A percentile compares a stretch with the other conserved stretches of the same genome.
phyloP scores from a whole-genome alignment of 495 filamentous ascomycete genomes.

The Penicillium herquei region DNA sequence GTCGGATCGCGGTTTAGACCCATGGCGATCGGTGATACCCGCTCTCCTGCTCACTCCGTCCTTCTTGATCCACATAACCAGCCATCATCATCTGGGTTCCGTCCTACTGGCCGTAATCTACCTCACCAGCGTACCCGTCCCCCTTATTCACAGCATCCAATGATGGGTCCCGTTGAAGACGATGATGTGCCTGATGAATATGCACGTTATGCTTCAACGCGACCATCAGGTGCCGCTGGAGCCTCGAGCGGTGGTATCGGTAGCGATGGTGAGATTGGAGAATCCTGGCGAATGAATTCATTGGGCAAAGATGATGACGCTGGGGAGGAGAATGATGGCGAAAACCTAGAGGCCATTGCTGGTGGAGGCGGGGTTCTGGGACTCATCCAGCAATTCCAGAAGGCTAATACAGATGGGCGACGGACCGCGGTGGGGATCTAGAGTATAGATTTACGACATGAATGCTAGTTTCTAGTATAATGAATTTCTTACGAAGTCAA shows the following conservation, averaged over 20 bases:
- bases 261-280: slow-evolving; percentile 59
- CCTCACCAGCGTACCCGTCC: slow-evolving; percentile 54
- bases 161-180: slow-evolving; percentile 42
- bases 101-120: slow-evolving; percentile 36
- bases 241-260: slow-evolving; percentile 44
- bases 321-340: slow-evolving; percentile 47
- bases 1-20: slow-evolving; percentile 28
- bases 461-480: no score
- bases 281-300: slow-evolving; percentile 62
- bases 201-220: slow-evolving; percentile 17
- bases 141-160: slow-evolving; percentile 32
- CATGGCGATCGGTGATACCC: slow-evolving; percentile 24
- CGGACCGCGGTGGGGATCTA: slow-evolving; percentile 40
- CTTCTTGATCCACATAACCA: slow-evolving; percentile 87
- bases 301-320: slow-evolving; percentile 44
- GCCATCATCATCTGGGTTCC: slow-evolving; percentile 58
- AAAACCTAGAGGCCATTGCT: slow-evolving; percentile 49
- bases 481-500: no score
- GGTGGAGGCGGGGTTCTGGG: slow-evolving; percentile 66
- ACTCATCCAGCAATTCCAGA: slow-evolving; percentile 87
- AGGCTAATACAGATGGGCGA: slow-evolving; percentile 68
- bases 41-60: slow-evolving; percentile 59
- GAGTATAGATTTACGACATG: background rate
- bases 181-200: slow-evolving; percentile 36
- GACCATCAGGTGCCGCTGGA: slow-evolving; percentile 22